A percentile compares a stretch with the other conserved stretches of the same genome.
phyloP scores from a whole-genome alignment of 129 eudicot genomes.

The Dittrichia graveolens region DNA sequence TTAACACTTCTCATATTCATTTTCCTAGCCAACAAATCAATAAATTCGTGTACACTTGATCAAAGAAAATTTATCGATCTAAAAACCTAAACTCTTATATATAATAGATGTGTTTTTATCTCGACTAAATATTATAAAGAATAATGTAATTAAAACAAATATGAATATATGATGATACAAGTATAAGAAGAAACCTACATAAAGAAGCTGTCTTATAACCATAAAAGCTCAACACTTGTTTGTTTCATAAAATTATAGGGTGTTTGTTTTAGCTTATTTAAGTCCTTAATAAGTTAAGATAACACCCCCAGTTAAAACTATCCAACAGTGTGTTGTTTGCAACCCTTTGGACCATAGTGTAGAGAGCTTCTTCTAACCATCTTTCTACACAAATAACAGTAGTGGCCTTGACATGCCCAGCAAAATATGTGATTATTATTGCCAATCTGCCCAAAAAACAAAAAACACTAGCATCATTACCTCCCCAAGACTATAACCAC shows the following conservation, averaged over 20 bases:
- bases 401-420: constrained; percentile 86
- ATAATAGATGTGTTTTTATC: neutral
- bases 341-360: constrained; percentile 82
- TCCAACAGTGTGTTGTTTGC: constrained; percentile 85
- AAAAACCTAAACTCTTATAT: neutral
- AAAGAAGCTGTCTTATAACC: constrained; percentile 2
- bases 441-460: constrained; percentile 48
- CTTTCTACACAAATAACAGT: constrained; percentile 76
- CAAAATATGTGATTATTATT: constrained; percentile 93
- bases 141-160: neutral
- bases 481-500: neutral
- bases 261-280: no score
- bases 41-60: neutral
- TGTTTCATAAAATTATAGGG: neutral
- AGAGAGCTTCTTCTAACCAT: constrained; percentile 61
- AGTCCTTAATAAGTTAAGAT: neutral
- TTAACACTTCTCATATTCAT: neutral
- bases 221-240: neutral
- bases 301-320: constrained; percentile 8
- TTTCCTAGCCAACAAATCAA: neutral
- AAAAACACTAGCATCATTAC: neutral
- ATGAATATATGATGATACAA: neutral
- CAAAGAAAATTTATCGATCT: neutral
- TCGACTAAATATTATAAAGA: neutral
- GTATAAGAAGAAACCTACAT: neutral